phyloP scores from a whole-genome alignment of 1,284 basidiomycete species.

The Tilletia walkeri region DNA sequence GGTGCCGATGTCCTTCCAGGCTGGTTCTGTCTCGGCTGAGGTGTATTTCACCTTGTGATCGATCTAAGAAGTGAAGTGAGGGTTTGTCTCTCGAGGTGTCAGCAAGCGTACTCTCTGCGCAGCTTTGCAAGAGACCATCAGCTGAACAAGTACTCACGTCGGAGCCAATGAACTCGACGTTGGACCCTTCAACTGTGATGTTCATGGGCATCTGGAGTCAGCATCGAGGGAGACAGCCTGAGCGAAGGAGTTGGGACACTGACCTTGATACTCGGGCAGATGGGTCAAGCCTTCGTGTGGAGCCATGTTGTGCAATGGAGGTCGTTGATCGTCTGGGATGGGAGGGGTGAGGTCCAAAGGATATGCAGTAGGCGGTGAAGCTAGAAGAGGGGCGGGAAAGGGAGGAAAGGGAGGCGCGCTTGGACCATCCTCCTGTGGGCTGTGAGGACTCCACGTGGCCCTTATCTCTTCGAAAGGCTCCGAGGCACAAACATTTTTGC shows the following conservation, averaged over 20 bases:
- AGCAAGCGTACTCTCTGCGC: not conserved
- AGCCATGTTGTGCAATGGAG: not conserved
- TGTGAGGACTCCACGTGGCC: too few relatives aligned
- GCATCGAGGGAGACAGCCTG: not conserved
- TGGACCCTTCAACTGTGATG: constrained; percentile 62
- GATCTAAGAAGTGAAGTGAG: constrained; percentile 50
- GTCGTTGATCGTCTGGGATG: not conserved
- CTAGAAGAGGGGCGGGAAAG: not conserved
- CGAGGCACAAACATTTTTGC: too few relatives aligned
- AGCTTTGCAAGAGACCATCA: not conserved
- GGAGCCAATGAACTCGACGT: constrained; percentile 63
- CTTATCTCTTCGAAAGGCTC: too few relatives aligned
- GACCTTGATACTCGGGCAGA: constrained; percentile 15
- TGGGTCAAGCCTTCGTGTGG: constrained; percentile 21
- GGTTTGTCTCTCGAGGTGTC: too few relatives aligned
- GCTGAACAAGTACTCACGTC: constrained; percentile 8
- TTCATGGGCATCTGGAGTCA: not conserved
- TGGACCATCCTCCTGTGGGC: too few relatives aligned
- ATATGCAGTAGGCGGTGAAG: not conserved
- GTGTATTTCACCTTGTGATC: constrained; percentile 64
- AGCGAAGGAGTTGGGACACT: not conserved
- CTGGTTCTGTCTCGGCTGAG: constrained; percentile 62
- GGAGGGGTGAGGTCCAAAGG: constrained; percentile 12
- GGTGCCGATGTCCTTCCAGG: constrained; percentile 62
- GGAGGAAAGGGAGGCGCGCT: too few relatives aligned